phyloP scores from a whole-genome alignment of 1,139 yeast genomes.

The Pichia sp. region DNA sequence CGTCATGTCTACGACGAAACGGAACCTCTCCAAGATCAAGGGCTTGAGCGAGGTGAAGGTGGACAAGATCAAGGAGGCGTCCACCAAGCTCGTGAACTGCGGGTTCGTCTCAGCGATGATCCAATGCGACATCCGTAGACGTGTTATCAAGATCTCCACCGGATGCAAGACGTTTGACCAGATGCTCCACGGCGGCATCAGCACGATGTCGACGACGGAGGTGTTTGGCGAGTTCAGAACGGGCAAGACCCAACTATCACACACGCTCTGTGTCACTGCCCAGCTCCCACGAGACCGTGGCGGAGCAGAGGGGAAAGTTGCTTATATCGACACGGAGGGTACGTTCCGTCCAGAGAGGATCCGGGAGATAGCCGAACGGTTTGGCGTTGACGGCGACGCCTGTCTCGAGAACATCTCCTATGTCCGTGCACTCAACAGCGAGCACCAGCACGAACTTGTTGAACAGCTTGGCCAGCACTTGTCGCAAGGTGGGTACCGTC shows the following conservation, averaged over 20 bases:
- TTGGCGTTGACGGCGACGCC: constrained; percentile 51
- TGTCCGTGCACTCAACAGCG: constrained; percentile 57
- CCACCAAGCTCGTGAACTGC: constrained; percentile 46
- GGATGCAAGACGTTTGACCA: constrained; percentile 55
- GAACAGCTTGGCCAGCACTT: constrained; percentile 51
- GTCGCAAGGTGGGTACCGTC: constrained; percentile 41
- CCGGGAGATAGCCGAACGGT: constrained; percentile 51
- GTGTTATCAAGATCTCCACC: constrained; percentile 48
- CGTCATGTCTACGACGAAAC: constrained; percentile 48
- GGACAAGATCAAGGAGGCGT: constrained; percentile 62
- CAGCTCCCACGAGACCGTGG: constrained; percentile 54
- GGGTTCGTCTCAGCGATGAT: constrained; percentile 56
- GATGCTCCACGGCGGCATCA: constrained; percentile 57
- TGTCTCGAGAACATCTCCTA: constrained; percentile 45
- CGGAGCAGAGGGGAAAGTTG: constrained; percentile 63
- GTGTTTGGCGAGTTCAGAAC: constrained; percentile 65
- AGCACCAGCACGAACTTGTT: constrained; percentile 57
- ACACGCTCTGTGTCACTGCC: constrained; percentile 57
- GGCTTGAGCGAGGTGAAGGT: constrained; percentile 54
- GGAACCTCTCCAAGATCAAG: constrained; percentile 32
- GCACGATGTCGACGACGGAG: constrained; percentile 61
- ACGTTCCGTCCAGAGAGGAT: constrained; percentile 59
- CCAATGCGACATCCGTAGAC: constrained; percentile 48
- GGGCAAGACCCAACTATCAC: constrained; percentile 61
- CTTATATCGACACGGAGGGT: constrained; percentile 61